Evolutionary conservation across 2,329 filamentous ascomycete species (phyloP).

Genomic region (Saccharata proteae): DNA sequence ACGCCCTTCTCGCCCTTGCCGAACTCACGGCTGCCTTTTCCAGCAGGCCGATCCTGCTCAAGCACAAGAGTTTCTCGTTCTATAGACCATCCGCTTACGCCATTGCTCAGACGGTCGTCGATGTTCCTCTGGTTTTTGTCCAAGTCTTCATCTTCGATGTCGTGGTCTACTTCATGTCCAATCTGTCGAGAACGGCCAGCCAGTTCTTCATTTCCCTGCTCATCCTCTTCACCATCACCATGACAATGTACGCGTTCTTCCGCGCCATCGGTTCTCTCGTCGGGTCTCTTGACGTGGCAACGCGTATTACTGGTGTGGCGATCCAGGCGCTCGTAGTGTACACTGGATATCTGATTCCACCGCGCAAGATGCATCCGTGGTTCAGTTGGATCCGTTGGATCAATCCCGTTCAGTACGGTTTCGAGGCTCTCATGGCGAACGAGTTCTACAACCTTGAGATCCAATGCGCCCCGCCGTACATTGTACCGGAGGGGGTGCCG

Average conservation of each 20-base stretch:
- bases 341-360: conserved; percentile 28
- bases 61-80: conserved; percentile 60
- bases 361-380: conserved; percentile 28
- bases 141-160: conserved; percentile 48
- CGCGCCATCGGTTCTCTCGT: conserved; percentile 24
- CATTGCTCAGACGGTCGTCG: conserved; percentile 44
- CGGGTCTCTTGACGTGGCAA: conserved; percentile 24
- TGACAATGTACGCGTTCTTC: conserved; percentile 33
- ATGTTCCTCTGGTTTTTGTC: conserved; percentile 45
- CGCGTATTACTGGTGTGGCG: conserved; percentile 27
- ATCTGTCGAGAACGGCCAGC: conserved; percentile 42
- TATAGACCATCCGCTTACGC: conserved; percentile 51
- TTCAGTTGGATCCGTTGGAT: conserved; percentile 30
- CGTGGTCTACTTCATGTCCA: conserved; percentile 51
- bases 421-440: conserved; percentile 56
- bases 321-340: conserved; percentile 29
- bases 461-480: conserved; percentile 41
- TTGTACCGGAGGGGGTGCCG: conserved; percentile 41
- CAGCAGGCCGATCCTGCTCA: conserved; percentile 52
- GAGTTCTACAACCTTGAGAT: conserved; percentile 52
- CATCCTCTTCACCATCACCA: conserved; percentile 47
- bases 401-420: conserved; percentile 55
- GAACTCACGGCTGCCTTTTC: conserved; percentile 50
- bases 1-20: conserved; percentile 47
- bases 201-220: conserved; percentile 52